Percentiles rank a stretch among this genome's conserved stretches.
These are phyloP conservation scores for Hippophae tibetana DNA, from an alignment of 306 rosid species.

Conservation along the genomic window DNA sequence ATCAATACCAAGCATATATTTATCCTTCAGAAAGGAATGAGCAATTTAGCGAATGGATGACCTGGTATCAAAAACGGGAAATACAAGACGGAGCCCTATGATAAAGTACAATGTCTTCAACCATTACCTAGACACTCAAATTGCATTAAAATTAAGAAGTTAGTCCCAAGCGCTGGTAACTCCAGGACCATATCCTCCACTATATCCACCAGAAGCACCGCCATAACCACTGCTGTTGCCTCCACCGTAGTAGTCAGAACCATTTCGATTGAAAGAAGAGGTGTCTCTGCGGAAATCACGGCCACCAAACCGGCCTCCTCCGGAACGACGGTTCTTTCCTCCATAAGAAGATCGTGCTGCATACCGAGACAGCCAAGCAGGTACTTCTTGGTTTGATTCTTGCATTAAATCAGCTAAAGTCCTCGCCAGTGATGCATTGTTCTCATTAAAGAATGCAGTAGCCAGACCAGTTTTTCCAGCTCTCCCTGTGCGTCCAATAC, in stretches of 20 bases:
- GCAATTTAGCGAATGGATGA: conserved; percentile 17
- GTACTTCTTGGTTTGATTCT: conserved; percentile 78
- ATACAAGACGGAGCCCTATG: conserved; percentile 25
- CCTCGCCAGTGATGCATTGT: conserved; percentile 59
- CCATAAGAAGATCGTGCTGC: conserved; percentile 63
- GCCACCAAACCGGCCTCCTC: conserved; percentile 70
- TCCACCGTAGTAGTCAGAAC: conserved; percentile 38
- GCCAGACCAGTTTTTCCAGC: conserved; percentile 87
- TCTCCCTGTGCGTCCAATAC: conserved; percentile 87
- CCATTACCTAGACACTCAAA: conserved; percentile 30
- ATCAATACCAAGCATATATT: conserved; percentile 25
- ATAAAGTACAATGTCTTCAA: conserved; percentile 22
- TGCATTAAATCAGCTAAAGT: conserved; percentile 69
- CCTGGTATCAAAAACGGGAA: conserved; percentile 22
- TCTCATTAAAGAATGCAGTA: conserved; percentile 82
- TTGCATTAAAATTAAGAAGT: conserved; percentile 18
- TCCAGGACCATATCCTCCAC: conserved; percentile 57
- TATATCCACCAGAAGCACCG: conserved; percentile 47
- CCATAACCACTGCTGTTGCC: conserved; percentile 38
- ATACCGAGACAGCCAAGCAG: conserved; percentile 69
- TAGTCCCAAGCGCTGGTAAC: conserved; percentile 18
- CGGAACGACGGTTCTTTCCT: conserved; percentile 73
- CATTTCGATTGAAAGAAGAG: conserved; percentile 40
- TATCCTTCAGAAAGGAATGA: conserved; percentile 21
- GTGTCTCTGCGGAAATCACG: conserved; percentile 62